These are phyloP conservation scores for Dillenia suffruticosa DNA, from an alignment of 164 flowering plant genomes.

Conservation along the genomic window DNA sequence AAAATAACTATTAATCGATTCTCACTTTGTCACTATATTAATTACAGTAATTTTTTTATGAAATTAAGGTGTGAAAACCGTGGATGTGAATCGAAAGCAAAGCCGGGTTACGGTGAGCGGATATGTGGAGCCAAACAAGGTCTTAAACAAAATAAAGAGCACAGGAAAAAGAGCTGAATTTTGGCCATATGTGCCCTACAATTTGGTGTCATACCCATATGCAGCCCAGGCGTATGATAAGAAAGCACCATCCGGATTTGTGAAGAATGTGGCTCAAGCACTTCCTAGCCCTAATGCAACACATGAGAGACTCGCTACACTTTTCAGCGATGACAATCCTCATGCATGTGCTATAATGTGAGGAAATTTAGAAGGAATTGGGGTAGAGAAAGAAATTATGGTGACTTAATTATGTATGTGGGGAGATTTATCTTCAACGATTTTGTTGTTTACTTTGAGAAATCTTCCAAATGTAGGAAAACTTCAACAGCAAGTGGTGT, in stretches of 20 bases:
- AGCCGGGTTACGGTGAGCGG: slow-evolving; percentile 38
- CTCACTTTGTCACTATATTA: too few species aligned
- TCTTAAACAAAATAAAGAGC: slow-evolving; percentile 29
- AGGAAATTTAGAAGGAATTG: too few species aligned
- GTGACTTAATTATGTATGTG: too few species aligned
- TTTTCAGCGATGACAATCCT: slow-evolving; percentile 43
- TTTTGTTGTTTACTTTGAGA: too few species aligned
- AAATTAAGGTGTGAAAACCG: slow-evolving; percentile 27
- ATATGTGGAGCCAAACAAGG: slow-evolving; percentile 34
- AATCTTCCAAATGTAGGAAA: too few species aligned
- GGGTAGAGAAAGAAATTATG: too few species aligned
- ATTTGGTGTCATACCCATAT: slow-evolving; percentile 38
- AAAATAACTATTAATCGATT: too few species aligned
- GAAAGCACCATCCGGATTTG: slow-evolving; percentile 39
- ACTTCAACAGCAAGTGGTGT: too few species aligned
- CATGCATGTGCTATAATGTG: slow-evolving; percentile 39
- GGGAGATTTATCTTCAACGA: too few species aligned
- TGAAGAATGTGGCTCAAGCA: slow-evolving; percentile 27
- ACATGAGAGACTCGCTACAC: slow-evolving; percentile 17
- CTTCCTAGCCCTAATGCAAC: slow-evolving; percentile 20
- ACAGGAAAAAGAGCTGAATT: slow-evolving; percentile 43
- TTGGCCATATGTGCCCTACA: slow-evolving; percentile 41
- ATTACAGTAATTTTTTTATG: too few species aligned
- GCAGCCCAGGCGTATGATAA: slow-evolving; percentile 38
- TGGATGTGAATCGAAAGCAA: slow-evolving; percentile 39